Evolutionary conservation across 345 rosid genomes (phyloP).

Genomic region (Schrenkiella parvula): DNA sequence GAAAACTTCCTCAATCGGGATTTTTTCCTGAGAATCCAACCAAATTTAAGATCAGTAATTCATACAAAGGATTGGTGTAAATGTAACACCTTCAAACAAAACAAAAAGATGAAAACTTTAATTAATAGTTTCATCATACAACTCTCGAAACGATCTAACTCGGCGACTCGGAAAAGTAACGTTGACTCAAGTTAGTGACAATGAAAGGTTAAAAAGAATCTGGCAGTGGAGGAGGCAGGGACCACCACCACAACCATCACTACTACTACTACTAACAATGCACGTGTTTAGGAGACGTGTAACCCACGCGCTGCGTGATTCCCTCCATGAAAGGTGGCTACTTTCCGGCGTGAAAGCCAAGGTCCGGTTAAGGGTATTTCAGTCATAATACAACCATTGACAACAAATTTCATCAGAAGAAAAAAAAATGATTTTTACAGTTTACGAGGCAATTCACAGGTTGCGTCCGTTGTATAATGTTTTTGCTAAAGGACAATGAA

Average conservation of each 20-base stretch:
- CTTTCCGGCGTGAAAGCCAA: conserved; percentile 35
- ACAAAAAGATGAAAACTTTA: not conserved
- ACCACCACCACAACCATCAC: conserved; percentile 28
- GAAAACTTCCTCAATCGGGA: conserved; percentile 88
- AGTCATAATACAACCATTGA: not conserved
- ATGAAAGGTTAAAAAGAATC: conserved; percentile 14
- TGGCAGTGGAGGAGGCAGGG: conserved; percentile 30
- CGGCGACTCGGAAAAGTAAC: conserved; percentile 19
- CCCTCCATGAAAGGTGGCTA: conserved; percentile 35
- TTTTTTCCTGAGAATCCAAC: conserved; percentile 52
- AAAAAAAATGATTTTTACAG: not conserved
- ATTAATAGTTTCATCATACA: not conserved
- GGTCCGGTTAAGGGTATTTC: conserved; percentile 27
- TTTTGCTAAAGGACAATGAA: conserved; percentile 23
- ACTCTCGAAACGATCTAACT: conserved; percentile 13
- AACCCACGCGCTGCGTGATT: conserved; percentile 31
- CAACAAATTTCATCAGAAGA: not conserved
- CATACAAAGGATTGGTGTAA: not conserved
- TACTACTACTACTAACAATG: not conserved
- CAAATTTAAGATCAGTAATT: not conserved
- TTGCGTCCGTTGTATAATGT: not conserved
- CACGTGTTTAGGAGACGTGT: conserved; percentile 25
- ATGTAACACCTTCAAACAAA: not conserved
- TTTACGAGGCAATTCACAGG: not conserved
- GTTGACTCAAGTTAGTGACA: conserved; percentile 35